Conservation (phyloP, 306 rosid genomes). For the Aeschynomene evenia region DNA sequence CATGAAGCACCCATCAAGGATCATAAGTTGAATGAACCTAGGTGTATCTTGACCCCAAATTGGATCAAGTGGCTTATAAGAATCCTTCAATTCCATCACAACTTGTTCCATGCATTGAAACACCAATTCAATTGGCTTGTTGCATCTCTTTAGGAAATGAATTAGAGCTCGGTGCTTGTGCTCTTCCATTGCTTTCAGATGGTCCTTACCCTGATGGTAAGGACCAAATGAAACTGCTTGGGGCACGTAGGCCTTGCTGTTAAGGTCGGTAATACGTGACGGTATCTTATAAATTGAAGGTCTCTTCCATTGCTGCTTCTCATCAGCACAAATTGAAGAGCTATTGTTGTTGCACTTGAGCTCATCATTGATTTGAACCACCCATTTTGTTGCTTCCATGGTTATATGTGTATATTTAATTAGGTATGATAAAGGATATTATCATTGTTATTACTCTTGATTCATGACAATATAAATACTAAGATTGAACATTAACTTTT, state of each 20-base stretch:
- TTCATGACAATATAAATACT: not conserved
- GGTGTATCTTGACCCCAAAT: constrained; percentile 12
- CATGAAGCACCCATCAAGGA: constrained; percentile 65
- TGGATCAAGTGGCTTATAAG: constrained; percentile 40
- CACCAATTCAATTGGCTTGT: constrained; percentile 21
- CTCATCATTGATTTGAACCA: constrained; percentile 31
- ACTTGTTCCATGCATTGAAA: constrained; percentile 14
- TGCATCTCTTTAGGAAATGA: constrained; percentile 33
- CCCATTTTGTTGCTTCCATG: constrained; percentile 35
- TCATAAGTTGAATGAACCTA: constrained; percentile 41
- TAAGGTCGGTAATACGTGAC: not conserved
- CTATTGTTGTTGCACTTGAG: constrained; percentile 5
- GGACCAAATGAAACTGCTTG: constrained; percentile 63
- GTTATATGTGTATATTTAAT: not conserved
- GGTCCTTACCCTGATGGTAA: constrained; percentile 33
- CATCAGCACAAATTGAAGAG: constrained; percentile 25
- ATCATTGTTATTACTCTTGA: not conserved
- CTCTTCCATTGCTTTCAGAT: constrained; percentile 35
- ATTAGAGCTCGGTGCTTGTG: constrained; percentile 50
- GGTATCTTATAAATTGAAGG: constrained; percentile 54
- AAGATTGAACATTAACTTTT: not conserved
- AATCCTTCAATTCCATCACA: constrained; percentile 33
- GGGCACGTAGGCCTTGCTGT: constrained; percentile 41
- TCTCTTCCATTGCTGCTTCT: constrained; percentile 39
- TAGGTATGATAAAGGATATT: not conserved